phyloP scores from a whole-genome alignment of 768 basidiomycete species.

The Ramaria sp. region DNA sequence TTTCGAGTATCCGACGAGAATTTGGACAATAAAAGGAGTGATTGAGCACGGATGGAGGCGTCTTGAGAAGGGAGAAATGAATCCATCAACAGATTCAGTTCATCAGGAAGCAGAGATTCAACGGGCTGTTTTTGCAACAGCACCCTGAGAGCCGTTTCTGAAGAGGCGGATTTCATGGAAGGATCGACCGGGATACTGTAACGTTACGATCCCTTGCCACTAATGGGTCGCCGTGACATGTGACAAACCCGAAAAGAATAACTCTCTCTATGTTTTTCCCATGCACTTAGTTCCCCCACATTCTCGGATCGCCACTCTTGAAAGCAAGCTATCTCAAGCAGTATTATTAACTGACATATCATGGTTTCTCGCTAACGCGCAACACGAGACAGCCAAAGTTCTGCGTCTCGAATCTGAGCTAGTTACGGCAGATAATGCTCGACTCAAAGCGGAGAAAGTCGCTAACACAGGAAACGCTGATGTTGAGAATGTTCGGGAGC shows the following conservation, averaged over 20 bases:
- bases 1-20: too few relatives aligned
- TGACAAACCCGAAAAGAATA: too few relatives aligned
- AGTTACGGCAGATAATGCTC: conserved; percentile 34
- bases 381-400: background rate
- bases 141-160: too few relatives aligned
- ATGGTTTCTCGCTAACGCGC: conserved; percentile 30
- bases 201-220: too few relatives aligned
- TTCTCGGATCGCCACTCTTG: conserved; percentile 31
- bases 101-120: too few relatives aligned
- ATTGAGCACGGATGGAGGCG: conserved; percentile 54
- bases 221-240: too few relatives aligned
- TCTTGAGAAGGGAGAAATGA: too few relatives aligned
- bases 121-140: too few relatives aligned
- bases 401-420: conserved; percentile 30
- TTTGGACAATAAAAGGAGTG: conserved; percentile 59
- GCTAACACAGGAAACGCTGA: conserved; percentile 38
- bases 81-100: too few relatives aligned
- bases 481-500: conserved; percentile 31
- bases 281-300: conserved; percentile 1
- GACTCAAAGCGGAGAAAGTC: conserved; percentile 46
- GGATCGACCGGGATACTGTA: background rate
- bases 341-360: conserved; percentile 38
- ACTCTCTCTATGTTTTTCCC: too few relatives aligned
- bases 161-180: background rate
- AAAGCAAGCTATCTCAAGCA: conserved; percentile 43